Evolutionary conservation across 495 filamentous ascomycete species (phyloP), one percentile per base, ranked within the genome.

Genomic region (Astrothelium subdiscretum): DNA sequence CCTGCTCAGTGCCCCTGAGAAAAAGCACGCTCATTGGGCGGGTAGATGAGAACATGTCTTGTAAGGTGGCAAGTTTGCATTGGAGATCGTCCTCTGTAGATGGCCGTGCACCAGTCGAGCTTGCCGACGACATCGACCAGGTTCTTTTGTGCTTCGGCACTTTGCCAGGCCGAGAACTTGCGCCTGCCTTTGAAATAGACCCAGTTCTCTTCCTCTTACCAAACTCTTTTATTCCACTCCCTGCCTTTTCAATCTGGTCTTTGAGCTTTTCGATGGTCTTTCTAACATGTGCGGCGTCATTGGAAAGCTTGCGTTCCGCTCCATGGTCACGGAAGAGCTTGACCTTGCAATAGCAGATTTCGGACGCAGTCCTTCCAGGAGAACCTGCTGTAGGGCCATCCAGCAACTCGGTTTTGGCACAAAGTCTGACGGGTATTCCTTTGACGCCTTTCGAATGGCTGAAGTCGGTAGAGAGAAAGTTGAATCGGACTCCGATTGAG

Each of bases 381-480:
- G 80, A 73, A 26, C 81, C 72, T 5, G 77, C 62, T 1, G 75
- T 74, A 11, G 62, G 65, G 0, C 69, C 70, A 0, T 72, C 71
- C 0, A 88, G 65, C 18, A 83, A 70, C 57, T 91, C 86, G 0
- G 92, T 97, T 73, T 97, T 96, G 3, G 91, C 84, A 70, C 92
- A 97, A 3, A 98, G 79, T 44, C 94, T 76, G 13, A 98, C 91
- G 0, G 92, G 90, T 61, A 96, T 95, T 20, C 94, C 94, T 72
- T 97, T 97, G 31, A 98, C 92, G 31, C 94, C 94, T 67, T 98
- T 97, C 6, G 94, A 97, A 68, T 96, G 91, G 70, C 91, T 97
- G 71, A 97, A 98, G 70, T 98, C 94, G 13, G 92, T 98, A 0
- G 94, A 98, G 0, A 97, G 80, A 69, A 98, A 98, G 73, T 98